Evolutionary conservation across 352 stramenopile genomes (phyloP), one percentile per base, ranked within the genome.

Genomic region (Aphanomyces stellatus): DNA sequence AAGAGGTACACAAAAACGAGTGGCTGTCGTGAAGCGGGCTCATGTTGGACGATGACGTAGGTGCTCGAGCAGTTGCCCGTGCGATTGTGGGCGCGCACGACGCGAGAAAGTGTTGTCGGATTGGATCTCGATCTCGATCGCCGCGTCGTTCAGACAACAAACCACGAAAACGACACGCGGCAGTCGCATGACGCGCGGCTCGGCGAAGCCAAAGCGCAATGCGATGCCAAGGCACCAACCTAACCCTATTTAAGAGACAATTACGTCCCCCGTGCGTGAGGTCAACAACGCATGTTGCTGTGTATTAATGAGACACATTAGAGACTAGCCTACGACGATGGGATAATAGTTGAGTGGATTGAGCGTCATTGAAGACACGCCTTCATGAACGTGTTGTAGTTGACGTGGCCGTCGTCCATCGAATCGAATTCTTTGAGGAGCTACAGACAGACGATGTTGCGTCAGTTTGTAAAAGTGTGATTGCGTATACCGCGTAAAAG

Each of bases 351-450:
- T n/a, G n/a, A n/a, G n/a, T n/a, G n/a, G n/a, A n/a, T n/a, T n/a
- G n/a, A n/a, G n/a, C n/a, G n/a, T 57, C 65, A 81, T 3, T 70
- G 66, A 24, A 88, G 75, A 67, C 80, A 90, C 17, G 75, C 65
- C 42, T 78, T 76, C 80, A 90, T 88, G 71, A 90, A 88, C 35
- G 74, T 72, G 70, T 86, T 90, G 73, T 88, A 90, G 72, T 88
- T 81, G 15, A 90, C 73, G 41, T 79, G 73, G 5, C 76, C 82
- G 53, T 90, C 79, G 17, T 74, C 70, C 11, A 79, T 76, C 41
- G 74, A 71, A 63, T 90, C 82, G 31, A 88, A 90, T 7, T 75
- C 74, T 53, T 80, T 80, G n/a, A 90, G 76, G 13, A 90, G 53
- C 19, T 71, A 57, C 34, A 86, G 65, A n/a, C 17, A 35, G 27